Evolutionary conservation across 2,329 filamentous ascomycete genomes (phyloP).

Genomic region (Penicillium sp.): DNA sequence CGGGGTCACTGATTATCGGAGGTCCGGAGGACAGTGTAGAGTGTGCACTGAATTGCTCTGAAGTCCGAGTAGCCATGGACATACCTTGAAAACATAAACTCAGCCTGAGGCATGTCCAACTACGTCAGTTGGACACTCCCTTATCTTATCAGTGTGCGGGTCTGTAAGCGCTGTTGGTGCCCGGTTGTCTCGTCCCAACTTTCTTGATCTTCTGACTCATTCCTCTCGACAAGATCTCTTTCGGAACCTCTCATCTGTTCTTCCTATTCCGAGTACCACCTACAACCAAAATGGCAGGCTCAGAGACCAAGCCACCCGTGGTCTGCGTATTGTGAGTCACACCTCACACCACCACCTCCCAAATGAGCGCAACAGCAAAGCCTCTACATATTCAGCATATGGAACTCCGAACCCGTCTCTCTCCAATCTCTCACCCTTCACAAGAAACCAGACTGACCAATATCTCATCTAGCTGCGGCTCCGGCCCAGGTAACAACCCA

Average conservation of each 20-base stretch:
- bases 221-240: not conserved
- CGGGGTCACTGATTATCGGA: too few relatives aligned
- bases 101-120: not conserved
- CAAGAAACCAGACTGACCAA: constrained; percentile 7
- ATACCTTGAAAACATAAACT: too few relatives aligned
- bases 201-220: not conserved
- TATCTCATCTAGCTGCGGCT: constrained; percentile 72
- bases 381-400: not conserved
- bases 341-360: not conserved
- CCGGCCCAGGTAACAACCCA: constrained; percentile 67
- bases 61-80: too few relatives aligned
- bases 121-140: not conserved
- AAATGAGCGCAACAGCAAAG: not conserved
- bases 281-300: constrained; percentile 5
- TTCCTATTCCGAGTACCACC: not conserved
- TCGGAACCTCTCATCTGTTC: not conserved
- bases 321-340: constrained; percentile 77
- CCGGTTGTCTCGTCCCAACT: not conserved
- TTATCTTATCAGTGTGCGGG: constrained; percentile 6
- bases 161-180: too few relatives aligned
- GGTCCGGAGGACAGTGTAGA: too few relatives aligned
- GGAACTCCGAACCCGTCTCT: not conserved
- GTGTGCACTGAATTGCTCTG: too few relatives aligned
- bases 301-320: constrained; percentile 51
- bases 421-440: too few relatives aligned